Percentiles rank a stretch among this genome's conserved stretches.
Evolutionary conservation across 257 asterid species (phyloP).

Genomic region (Thymus mandschuricus): DNA sequence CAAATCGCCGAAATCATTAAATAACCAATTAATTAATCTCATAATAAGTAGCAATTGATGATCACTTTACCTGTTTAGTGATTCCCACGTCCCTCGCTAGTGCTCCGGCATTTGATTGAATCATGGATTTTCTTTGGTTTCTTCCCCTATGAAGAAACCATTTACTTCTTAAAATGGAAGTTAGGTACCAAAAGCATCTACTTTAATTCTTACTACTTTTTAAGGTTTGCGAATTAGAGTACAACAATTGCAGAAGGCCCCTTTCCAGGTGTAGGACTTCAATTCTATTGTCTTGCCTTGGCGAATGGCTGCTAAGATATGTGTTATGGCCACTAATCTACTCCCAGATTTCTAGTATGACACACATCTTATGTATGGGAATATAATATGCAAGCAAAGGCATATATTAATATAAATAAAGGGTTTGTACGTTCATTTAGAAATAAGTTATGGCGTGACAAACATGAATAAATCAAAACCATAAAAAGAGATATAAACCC

Average conservation of each 20-base stretch:
- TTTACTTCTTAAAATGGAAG: background rate
- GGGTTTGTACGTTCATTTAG: too few species aligned
- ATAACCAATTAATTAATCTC: too few species aligned
- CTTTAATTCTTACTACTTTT: background rate
- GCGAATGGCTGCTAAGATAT: constrained; percentile 19
- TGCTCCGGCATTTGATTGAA: background rate
- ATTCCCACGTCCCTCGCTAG: background rate
- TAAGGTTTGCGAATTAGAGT: constrained; percentile 25
- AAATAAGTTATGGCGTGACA: too few species aligned
- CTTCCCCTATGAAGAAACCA: background rate
- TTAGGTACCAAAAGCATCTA: background rate
- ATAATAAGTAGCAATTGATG: too few species aligned
- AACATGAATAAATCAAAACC: too few species aligned
- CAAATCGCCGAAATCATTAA: too few species aligned
- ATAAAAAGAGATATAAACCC: too few species aligned
- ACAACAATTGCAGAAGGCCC: constrained; percentile 13
- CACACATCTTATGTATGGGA: background rate
- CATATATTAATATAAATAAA: too few species aligned
- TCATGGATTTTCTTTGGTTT: background rate
- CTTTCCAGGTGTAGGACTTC: constrained; percentile 30
- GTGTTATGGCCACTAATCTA: constrained; percentile 22
- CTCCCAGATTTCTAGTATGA: constrained; percentile 2
- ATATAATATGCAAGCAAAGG: background rate
- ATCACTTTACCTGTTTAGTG: too few species aligned
- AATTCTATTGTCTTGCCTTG: background rate